Base-by-base conservation (phyloP, 2,329 filamentous ascomycete species). In the Pseudogymnoascus sp. region DNA sequence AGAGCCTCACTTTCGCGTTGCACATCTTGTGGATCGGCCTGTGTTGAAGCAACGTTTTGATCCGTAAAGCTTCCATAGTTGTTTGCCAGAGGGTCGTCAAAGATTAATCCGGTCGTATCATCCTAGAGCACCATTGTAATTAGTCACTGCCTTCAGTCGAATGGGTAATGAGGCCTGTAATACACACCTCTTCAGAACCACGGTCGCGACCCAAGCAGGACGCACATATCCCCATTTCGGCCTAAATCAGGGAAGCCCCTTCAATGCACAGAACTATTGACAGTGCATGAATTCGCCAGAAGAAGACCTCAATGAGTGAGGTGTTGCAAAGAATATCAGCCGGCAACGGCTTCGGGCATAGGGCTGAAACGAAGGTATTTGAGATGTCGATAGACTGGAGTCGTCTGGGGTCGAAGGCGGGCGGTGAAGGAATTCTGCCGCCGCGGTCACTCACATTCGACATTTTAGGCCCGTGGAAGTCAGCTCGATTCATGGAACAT, bases 11-110 rank as follows among this genome's bases (percentile, higher is more conserved):
- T 83, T 74, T 88, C 85, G 66, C 84, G 79, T 73, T 87, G 84
- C 26, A 81, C 81, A 72, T 88, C 86, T 65, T 84, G 77, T 8
- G 83, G 83, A 68, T 87, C 84, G 70, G 83, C 81, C 68, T 84
- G 83, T 60, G 78, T 67, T 19, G 63, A 76, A 62, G 78, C 81
- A 66, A 83, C 70, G 40, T 78, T 78, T 62, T 82, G 78, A 43
- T 88, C 83, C 63, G 79, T 81, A 67, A 88, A 87, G 72, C 84
- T 87, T 59, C 84, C 84, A 66, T 88, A 88, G 63, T 85, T 81
- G 68, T 83, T 76, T 63, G 78, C 78, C 69, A 82, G 82, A 37
- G 81, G 77, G 63, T 88, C 85, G 66, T 87, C 84, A 71, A 85
- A 85, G 26, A 88, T 78, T 19, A 85, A 77, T 38, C 84, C 78